Evolutionary conservation across 441 rosid species (phyloP).

Genomic region (Bruguiera hainesii): DNA sequence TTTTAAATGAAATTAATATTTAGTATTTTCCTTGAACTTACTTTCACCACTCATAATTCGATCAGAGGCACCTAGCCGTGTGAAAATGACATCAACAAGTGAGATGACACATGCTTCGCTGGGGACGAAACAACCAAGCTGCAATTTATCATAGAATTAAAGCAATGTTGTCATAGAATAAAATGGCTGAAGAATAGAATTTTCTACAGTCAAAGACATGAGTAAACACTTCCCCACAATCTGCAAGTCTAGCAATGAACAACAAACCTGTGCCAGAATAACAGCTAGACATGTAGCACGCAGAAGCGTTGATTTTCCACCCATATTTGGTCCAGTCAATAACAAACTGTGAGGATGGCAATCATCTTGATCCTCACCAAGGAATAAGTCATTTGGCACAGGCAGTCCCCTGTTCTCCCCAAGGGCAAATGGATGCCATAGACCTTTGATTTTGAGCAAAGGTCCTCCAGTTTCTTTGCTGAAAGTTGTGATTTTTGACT

Average conservation of each 20-base stretch:
- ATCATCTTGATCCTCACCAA: constrained; percentile 57
- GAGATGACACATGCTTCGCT: constrained; percentile 66
- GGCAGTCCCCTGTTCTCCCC: constrained; percentile 71
- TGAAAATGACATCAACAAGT: constrained; percentile 81
- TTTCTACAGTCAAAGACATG: constrained; percentile 1
- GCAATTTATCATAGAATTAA: constrained; percentile 26
- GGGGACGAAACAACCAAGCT: constrained; percentile 96
- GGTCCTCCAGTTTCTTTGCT: constrained; percentile 51
- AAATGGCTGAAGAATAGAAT: neutral
- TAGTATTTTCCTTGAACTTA: constrained; percentile 36
- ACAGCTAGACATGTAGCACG: constrained; percentile 92
- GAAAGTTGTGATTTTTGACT: constrained; percentile 30
- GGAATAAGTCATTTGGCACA: constrained; percentile 77
- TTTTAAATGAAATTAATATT: constrained; percentile 8
- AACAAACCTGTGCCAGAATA: constrained; percentile 80
- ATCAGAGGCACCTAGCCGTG: constrained; percentile 93
- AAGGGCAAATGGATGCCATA: constrained; percentile 94
- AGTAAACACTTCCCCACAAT: constrained; percentile 5
- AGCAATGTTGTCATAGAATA: neutral
- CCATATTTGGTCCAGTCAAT: constrained; percentile 99
- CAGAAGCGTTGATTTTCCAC: constrained; percentile 95
- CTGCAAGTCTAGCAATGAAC: neutral
- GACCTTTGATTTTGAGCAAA: constrained; percentile 61
- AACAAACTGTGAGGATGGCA: constrained; percentile 56
- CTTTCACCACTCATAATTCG: constrained; percentile 98